These are phyloP conservation scores for Hanseniaspora nectarophila DNA, from an alignment of 805 yeast genomes.

Conservation along the genomic window DNA sequence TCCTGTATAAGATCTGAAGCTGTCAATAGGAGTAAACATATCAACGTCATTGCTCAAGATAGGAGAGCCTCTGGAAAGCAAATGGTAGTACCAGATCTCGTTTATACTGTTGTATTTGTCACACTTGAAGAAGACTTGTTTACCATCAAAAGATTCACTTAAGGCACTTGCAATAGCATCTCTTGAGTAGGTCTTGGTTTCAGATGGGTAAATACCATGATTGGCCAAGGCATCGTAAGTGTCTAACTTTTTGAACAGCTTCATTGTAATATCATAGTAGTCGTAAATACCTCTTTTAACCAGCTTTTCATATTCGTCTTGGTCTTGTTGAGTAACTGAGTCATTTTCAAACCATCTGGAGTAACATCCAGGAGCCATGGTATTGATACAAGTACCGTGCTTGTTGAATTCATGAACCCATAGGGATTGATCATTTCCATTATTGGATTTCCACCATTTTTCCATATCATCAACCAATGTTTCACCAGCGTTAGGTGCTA, in stretches of 20 bases:
- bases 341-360: conserved; percentile 24
- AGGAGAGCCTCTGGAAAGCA: conserved; percentile 55
- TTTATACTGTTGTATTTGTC: conserved; percentile 36
- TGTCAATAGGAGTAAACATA: conserved; percentile 47
- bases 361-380: conserved; percentile 66
- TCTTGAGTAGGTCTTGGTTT: conserved; percentile 43
- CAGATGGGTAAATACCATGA: conserved; percentile 62
- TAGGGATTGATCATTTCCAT: conserved; percentile 52
- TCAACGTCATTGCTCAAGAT: conserved; percentile 37
- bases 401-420: conserved; percentile 93
- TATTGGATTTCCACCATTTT: conserved; percentile 59
- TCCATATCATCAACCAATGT: conserved; percentile 49
- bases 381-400: conserved; percentile 85
- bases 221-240: conserved; percentile 54
- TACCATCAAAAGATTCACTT: conserved; percentile 36
- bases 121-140: conserved; percentile 51
- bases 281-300: conserved; percentile 44
- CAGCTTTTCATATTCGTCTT: conserved; percentile 6
- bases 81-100: conserved; percentile 66
- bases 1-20: conserved; percentile 37
- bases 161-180: conserved; percentile 45
- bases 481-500: conserved; percentile 32
- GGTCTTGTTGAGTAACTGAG: conserved; percentile 13
- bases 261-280: conserved; percentile 51
- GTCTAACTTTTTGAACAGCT: conserved; percentile 46